Conservation (phyloP, 2,329 filamentous ascomycete species). For the Coniochaeta sp. region DNA sequence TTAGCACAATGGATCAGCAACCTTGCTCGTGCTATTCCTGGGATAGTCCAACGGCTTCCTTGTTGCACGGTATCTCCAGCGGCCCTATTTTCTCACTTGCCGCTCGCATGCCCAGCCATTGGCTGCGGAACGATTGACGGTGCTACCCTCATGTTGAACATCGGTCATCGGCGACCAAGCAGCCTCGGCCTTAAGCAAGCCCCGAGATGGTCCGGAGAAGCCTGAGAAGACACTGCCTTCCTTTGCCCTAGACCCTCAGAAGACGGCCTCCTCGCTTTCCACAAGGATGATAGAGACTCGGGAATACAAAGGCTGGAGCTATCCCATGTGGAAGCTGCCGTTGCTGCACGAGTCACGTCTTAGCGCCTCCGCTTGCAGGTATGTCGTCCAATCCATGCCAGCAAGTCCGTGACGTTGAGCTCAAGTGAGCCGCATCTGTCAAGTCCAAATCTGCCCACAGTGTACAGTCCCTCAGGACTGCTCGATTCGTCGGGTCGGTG, state of each 20-base stretch:
- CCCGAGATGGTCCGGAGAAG: not conserved
- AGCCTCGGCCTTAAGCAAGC: not conserved
- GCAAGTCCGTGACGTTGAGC: not conserved
- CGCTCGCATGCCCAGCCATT: not conserved
- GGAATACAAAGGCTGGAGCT: no score
- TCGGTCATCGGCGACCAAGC: not conserved
- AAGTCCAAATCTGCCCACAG: not conserved
- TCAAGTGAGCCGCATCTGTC: not conserved
- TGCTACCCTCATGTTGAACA: not conserved
- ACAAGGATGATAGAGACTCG: no score
- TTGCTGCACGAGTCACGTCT: no score
- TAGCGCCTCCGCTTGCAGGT: no score
- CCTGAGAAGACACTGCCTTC: not conserved
- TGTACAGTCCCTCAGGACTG: not conserved
- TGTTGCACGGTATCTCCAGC: not conserved
- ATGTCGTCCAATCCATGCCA: no score
- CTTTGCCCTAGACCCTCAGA: not conserved
- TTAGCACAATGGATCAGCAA: not conserved
- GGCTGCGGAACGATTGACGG: not conserved
- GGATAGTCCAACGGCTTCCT: not conserved
- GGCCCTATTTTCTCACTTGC: not conserved
- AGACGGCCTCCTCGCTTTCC: no score
- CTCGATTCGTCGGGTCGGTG: not conserved
- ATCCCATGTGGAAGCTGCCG: no score
- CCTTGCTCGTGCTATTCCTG: not conserved